Base-by-base conservation (phyloP, 805 yeast genomes). In the Candida palmyrensis region DNA sequence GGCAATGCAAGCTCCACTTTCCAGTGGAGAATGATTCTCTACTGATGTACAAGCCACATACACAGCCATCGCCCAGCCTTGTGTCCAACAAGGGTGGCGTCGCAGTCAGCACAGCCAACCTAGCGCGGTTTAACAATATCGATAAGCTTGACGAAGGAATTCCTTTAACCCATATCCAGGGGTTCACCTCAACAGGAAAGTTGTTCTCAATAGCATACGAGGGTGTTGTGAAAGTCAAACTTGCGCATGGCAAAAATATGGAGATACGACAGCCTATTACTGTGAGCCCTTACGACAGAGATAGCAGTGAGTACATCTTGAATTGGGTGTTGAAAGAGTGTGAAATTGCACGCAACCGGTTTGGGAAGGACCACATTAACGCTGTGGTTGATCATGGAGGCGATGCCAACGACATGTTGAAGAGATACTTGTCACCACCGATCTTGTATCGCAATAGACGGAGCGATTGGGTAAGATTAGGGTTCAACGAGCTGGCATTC, bases 311-410 rank as follows among this genome's bases (percentile, higher is more conserved):
- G 21, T 67, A 75, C 36, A 48, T 78, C 9, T 60, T 77, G 35
- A 65, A 62, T 38, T 68, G 81, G 70, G 74, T 79, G 12, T 42
- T 65, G 37, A 61, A 66, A 30, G 81, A 79, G 48, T 71, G 74
- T 33, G 73, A 68, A 24, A 37, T 58, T 16, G 74, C 82, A 1
- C 48, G 50, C 7, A 42, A 41, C 15, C 37, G 30, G 19, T 66
- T 62, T 44, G 70, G 72, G n/a, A 50, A 45, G 25, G 49, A 44
- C 6, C 25, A 48, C 18, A 43, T 60, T 7, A 51, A 51, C 30
- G 40, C 36, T 12, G 23, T 55, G 18, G 57, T 40, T 16, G 30
- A 40, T 19, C 43, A 46, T 2, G 44, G 46, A 24, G 51, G 47
- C 18, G 59, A 53, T 9, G 33, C 49, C 14, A 44, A 51, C 16